Percentiles rank a stretch among this genome's conserved stretches.
These are phyloP conservation scores for Mortierella sp. DNA, from an alignment of 371 early-diverging fungal genomes.

Conservation along the genomic window DNA sequence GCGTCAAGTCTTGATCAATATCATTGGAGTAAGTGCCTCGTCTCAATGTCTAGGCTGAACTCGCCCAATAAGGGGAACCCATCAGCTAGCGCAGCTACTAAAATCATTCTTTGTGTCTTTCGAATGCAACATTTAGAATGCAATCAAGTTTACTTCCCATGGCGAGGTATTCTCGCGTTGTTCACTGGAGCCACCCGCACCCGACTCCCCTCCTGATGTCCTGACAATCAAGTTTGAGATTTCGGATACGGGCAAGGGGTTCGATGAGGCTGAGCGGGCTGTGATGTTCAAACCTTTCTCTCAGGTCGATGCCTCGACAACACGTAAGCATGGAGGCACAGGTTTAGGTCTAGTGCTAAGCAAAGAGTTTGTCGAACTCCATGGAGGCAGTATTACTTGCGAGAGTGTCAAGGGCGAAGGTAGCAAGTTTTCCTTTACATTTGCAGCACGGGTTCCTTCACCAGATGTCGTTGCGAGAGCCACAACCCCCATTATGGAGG, in stretches of 20 bases:
- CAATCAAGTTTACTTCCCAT: slow-evolving; percentile 71
- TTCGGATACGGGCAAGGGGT: slow-evolving; percentile 72
- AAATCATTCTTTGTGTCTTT: background rate
- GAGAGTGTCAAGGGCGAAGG: slow-evolving; percentile 68
- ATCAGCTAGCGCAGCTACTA: background rate
- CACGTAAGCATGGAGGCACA: slow-evolving; percentile 75
- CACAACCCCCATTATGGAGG: slow-evolving; percentile 59
- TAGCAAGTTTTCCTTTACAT: slow-evolving; percentile 71
- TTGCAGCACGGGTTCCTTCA: slow-evolving; percentile 62
- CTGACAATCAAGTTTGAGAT: slow-evolving; percentile 69
- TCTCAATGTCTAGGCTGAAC: background rate
- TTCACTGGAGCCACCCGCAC: slow-evolving; percentile 52
- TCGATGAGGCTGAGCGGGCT: slow-evolving; percentile 67
- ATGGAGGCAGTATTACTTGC: slow-evolving; percentile 69
- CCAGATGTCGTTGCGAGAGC: slow-evolving; percentile 59
- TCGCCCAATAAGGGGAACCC: too few relatives aligned
- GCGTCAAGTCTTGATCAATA: slow-evolving; percentile 66
- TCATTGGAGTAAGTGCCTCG: slow-evolving; percentile 53
- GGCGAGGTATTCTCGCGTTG: slow-evolving; percentile 74
- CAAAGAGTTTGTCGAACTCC: slow-evolving; percentile 69
- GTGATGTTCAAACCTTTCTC: slow-evolving; percentile 79
- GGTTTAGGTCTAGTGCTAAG: slow-evolving; percentile 72
- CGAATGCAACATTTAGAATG: slow-evolving; percentile 56
- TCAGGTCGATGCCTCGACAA: slow-evolving; percentile 73
- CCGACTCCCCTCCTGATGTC: slow-evolving; percentile 19